phyloP scores from a whole-genome alignment of 495 filamentous ascomycete species.

The Astrocystis sublimbata region DNA sequence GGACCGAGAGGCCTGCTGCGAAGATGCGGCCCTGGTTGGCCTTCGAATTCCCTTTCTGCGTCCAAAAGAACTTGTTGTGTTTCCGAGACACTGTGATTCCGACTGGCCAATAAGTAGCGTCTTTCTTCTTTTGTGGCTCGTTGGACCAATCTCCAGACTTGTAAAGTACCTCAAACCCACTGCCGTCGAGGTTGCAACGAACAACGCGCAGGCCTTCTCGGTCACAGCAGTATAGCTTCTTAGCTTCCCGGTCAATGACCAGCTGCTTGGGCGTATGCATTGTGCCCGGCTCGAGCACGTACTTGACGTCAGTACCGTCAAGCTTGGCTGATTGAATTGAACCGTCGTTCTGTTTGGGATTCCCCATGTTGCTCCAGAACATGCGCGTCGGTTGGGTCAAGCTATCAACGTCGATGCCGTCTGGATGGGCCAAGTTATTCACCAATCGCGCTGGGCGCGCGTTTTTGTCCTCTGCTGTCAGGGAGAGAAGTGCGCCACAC shows the following conservation, averaged over 20 bases:
- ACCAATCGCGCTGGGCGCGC: slow-evolving; percentile 20
- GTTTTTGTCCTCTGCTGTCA: slow-evolving; percentile 4
- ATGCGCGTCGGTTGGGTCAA: slow-evolving; percentile 28
- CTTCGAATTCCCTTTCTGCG: slow-evolving; percentile 57
- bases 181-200: slow-evolving; percentile 50
- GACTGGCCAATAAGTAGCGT: slow-evolving; percentile 50
- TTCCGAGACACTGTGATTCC: slow-evolving; percentile 48
- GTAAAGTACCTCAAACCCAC: slow-evolving; percentile 43
- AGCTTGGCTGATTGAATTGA: slow-evolving; percentile 46
- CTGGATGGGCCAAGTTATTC: slow-evolving; percentile 27
- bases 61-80: slow-evolving; percentile 53
- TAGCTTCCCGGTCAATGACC: slow-evolving; percentile 26
- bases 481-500: not conserved
- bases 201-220: slow-evolving; percentile 55
- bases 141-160: slow-evolving; percentile 30
- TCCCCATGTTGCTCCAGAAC: slow-evolving; percentile 55
- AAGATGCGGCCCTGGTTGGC: slow-evolving; percentile 48
- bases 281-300: slow-evolving; percentile 35
- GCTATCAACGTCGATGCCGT: slow-evolving; percentile 42
- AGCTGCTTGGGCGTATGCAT: slow-evolving; percentile 56
- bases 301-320: slow-evolving; percentile 44
- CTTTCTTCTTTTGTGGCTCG: slow-evolving; percentile 11
- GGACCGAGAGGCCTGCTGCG: slow-evolving; percentile 31
- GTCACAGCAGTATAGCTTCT: slow-evolving; percentile 54
- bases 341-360: slow-evolving; percentile 36